Percentiles rank a stretch among this genome's conserved stretches.
phyloP scores from a whole-genome alignment of 768 basidiomycete species.

The Cyclocybe cylindracea region DNA sequence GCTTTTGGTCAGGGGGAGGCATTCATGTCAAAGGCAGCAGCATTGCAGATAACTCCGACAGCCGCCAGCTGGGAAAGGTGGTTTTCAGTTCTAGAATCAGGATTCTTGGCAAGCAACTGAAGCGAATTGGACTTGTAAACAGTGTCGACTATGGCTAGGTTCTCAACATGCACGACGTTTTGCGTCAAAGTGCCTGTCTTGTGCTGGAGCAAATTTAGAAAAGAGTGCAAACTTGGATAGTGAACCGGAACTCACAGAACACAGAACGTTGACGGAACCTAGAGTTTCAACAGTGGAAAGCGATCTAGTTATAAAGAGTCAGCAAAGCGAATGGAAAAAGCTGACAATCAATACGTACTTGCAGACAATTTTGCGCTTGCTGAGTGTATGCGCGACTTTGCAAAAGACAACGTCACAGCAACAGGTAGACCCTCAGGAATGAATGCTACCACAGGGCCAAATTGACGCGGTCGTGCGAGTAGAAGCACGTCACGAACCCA shows the following conservation, averaged over 20 bases:
- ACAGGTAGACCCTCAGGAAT: constrained; percentile 55
- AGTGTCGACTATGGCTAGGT: constrained; percentile 39
- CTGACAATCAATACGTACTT: constrained; percentile 17
- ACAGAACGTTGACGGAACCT: constrained; percentile 57
- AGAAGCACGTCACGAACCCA: constrained; percentile 27
- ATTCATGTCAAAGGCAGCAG: constrained; percentile 39
- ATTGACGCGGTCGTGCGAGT: too few relatives aligned
- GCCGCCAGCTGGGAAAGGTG: constrained; percentile 33
- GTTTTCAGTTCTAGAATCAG: constrained; percentile 5
- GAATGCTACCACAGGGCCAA: constrained; percentile 33
- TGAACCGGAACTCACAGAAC: constrained; percentile 24
- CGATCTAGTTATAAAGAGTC: constrained; percentile 32
- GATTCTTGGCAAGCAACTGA: constrained; percentile 8
- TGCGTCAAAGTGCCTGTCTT: constrained; percentile 66
- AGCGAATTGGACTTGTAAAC: constrained; percentile 27
- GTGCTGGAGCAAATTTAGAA: constrained; percentile 28
- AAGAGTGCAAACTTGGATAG: not conserved
- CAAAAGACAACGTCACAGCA: constrained; percentile 56
- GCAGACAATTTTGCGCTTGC: constrained; percentile 52
- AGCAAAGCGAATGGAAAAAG: not conserved
- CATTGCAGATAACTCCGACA: constrained; percentile 53
- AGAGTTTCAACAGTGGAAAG: constrained; percentile 69
- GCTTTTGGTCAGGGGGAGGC: constrained; percentile 20
- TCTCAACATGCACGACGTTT: constrained; percentile 59
- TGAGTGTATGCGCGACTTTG: constrained; percentile 35